Conservation (phyloP, 768 basidiomycete genomes). For the Mycena vulgaris region DNA sequence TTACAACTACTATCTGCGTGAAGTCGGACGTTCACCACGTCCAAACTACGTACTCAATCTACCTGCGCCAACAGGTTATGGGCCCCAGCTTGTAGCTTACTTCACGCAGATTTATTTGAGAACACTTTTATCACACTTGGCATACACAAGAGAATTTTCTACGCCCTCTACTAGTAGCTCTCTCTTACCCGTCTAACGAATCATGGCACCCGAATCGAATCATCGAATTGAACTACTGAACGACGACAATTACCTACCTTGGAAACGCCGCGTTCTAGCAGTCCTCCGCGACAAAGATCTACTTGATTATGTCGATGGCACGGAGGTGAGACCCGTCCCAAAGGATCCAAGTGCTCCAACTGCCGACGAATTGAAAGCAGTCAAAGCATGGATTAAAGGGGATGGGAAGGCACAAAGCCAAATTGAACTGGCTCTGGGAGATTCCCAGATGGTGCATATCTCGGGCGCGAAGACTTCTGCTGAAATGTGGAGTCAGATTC, state of each 20-base stretch:
- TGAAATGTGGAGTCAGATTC: slow-evolving; percentile 20
- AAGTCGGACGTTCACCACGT: too few relatives aligned
- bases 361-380: too few relatives aligned
- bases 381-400: too few relatives aligned
- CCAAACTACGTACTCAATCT: too few relatives aligned
- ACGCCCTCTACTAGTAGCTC: slow-evolving; percentile 12
- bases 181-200: slow-evolving; percentile 15
- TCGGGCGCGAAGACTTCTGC: slow-evolving; percentile 6
- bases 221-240: slow-evolving; percentile 19
- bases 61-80: too few relatives aligned
- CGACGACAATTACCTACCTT: slow-evolving; percentile 10
- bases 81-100: too few relatives aligned
- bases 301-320: neutral
- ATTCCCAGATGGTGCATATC: slow-evolving; percentile 7
- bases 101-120: slow-evolving; percentile 1
- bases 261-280: slow-evolving; percentile 15
- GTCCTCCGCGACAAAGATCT: slow-evolving; percentile 11
- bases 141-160: slow-evolving; percentile 9
- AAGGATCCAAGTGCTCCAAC: too few relatives aligned
- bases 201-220: neutral
- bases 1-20: too few relatives aligned
- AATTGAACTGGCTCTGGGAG: neutral
- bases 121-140: slow-evolving; percentile 11
- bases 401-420: too few relatives aligned
- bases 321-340: too few relatives aligned